These are phyloP conservation scores for Rhododendron kiyosumense DNA, from an alignment of 148 eudicot species.

Conservation along the genomic window DNA sequence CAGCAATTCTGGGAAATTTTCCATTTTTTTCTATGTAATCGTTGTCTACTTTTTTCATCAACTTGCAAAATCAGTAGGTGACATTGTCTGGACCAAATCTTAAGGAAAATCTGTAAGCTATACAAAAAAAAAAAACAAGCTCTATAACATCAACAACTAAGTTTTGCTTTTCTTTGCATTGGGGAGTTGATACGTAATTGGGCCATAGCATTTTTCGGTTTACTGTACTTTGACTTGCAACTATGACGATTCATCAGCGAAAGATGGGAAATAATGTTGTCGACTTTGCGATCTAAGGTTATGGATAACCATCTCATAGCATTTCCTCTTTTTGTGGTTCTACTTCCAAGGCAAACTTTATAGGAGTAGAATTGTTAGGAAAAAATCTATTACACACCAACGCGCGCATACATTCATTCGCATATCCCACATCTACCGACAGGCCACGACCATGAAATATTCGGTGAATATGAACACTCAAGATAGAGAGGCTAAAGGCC, in stretches of 20 bases:
- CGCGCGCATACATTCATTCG: not conserved
- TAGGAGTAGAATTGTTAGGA: not conserved
- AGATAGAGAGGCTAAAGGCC: not conserved
- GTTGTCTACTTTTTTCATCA: not conserved
- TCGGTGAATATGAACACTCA: not conserved
- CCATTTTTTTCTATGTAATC: not conserved
- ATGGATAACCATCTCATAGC: not conserved
- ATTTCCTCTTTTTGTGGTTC: not conserved
- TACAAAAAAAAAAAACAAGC: not conserved
- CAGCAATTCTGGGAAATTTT: not conserved
- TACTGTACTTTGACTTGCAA: not conserved
- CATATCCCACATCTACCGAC: not conserved
- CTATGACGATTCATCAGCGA: not conserved
- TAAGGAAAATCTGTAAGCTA: not conserved
- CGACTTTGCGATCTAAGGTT: not conserved
- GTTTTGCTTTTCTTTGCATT: not conserved
- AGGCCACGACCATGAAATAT: not conserved
- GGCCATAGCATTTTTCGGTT: not conserved
- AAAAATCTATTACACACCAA: not conserved
- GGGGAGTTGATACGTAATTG: not conserved
- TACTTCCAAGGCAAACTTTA: not conserved
- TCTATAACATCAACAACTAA: not conserved
- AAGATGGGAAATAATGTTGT: not conserved
- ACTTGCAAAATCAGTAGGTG: not conserved
- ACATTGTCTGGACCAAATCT: not conserved